Evolutionary conservation across 108 stramenopile species (phyloP).

Genomic region (Hondaea fermentalgiana): DNA sequence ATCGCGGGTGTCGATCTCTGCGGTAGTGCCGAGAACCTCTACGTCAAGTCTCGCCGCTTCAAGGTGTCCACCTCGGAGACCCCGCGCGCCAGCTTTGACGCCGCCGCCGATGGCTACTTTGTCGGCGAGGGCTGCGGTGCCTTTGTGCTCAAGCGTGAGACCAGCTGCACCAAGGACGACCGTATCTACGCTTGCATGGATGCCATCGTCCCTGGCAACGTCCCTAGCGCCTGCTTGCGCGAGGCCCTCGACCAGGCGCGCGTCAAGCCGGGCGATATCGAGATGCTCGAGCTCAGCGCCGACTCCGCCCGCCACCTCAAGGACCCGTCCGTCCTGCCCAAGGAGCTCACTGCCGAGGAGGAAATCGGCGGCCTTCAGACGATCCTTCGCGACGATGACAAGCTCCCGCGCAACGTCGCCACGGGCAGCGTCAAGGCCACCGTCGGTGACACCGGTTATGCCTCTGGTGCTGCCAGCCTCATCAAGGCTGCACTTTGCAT

Average conservation of each 20-base stretch:
- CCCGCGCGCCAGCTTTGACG: neutral
- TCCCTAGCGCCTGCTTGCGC: neutral
- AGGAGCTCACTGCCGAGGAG: neutral
- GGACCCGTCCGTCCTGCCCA: neutral
- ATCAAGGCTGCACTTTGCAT: neutral
- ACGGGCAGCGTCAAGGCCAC: neutral
- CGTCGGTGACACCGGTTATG: neutral
- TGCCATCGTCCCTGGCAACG: neutral
- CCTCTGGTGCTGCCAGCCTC: neutral
- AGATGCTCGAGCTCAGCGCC: neutral
- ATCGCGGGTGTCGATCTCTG: neutral
- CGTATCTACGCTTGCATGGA: neutral
- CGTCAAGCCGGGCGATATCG: neutral
- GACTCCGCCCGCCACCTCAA: neutral
- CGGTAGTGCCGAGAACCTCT: neutral
- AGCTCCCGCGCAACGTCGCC: neutral
- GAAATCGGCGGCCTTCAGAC: neutral
- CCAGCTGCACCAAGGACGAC: neutral
- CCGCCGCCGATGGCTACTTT: neutral
- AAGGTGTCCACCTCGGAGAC: neutral
- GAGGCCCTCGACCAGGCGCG: neutral
- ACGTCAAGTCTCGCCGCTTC: neutral
- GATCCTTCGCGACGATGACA: neutral
- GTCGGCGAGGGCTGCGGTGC: neutral
- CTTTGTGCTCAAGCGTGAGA: neutral